Percentiles rank a stretch among this genome's conserved stretches.
Conservation (phyloP, 352 stramenopile genomes). For the Globisporangium iwayamae region DNA sequence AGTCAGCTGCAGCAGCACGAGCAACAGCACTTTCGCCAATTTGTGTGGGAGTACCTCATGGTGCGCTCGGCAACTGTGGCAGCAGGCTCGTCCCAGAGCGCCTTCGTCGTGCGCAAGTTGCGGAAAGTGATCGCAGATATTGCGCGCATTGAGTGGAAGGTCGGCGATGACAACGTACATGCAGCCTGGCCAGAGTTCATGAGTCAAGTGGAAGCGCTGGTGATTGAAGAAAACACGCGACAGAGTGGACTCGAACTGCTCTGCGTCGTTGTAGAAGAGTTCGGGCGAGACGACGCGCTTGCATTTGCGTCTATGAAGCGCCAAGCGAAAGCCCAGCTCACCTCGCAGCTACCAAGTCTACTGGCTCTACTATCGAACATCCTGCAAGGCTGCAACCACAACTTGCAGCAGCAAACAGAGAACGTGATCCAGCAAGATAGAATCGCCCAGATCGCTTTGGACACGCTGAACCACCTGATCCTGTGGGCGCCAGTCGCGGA, state of each 20-base stretch:
- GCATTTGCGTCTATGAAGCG: slow-evolving; percentile 46
- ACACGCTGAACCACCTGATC: slow-evolving; percentile 48
- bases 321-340: slow-evolving; percentile 37
- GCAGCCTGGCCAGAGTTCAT: slow-evolving; percentile 56
- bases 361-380: slow-evolving; percentile 46
- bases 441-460: slow-evolving; percentile 46
- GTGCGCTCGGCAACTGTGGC: slow-evolving; percentile 11
- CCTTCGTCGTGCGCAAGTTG: slow-evolving; percentile 67
- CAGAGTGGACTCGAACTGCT: slow-evolving; percentile 58
- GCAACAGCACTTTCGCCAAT: slow-evolving; percentile 47
- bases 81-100: slow-evolving; percentile 22
- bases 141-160: slow-evolving; percentile 50
- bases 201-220: slow-evolving; percentile 54
- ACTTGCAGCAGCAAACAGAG: slow-evolving; percentile 25
- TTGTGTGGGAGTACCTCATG: slow-evolving; percentile 62
- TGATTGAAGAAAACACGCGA: slow-evolving; percentile 37
- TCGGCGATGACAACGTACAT: slow-evolving; percentile 8
- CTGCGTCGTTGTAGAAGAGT: slow-evolving; percentile 60
- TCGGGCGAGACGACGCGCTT: slow-evolving; percentile 62
- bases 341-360: slow-evolving; percentile 41
- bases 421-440: slow-evolving; percentile 34
- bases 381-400: slow-evolving; percentile 41
- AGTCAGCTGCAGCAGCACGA: slow-evolving; percentile 36
- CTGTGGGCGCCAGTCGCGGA: slow-evolving; percentile 55
- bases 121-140: slow-evolving; percentile 74